Base-by-base conservation (phyloP, 1,284 basidiomycete species). In the Neolentinus lepideus region DNA sequence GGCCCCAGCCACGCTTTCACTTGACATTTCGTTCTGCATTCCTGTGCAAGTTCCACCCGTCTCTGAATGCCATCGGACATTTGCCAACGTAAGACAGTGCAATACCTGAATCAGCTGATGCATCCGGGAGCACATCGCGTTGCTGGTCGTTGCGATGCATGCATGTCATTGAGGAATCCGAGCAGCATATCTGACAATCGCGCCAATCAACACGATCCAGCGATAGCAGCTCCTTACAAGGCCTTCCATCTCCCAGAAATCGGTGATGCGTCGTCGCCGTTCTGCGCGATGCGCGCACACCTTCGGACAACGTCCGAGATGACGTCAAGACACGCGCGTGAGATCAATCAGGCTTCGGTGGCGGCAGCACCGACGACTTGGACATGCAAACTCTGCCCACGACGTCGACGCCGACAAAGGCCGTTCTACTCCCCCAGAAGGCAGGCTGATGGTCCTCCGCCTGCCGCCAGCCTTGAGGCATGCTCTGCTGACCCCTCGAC, bases 381-480 rank as follows among this genome's bases (percentile, higher is more conserved):
- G 38, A 43, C 16, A 43, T 43, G 38, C 38, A 43, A n/a, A 9
- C 38, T n/a, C 38, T 43, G 38, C 38, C 38, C 38, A 43, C 38
- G 38, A 43, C 38, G 38, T 16, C 38, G 38, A 43, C 38, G 38
- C 38, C 16, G 8, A 43, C 38, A 43, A 43, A 43, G 38, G 38
- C 38, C 38, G 38, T 43, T 43, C 38, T 43, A 43, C 38, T 43
- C 12, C 38, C 38, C 16, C n/a, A 43, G 38, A n/a, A 16, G 38
- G 38, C 38, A 43, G 6, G 9, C 47, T 58, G 51, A 67, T 70
- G 68, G 58, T 60, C 35, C 56, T 65, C 38, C 67, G 67, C 53
- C 62, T 68, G 47, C 61, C 65, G 21, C 58, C 52, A 31, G 63
- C 64, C 52, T 54, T 66, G 36, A 59, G 64, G 47, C 64, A 63